These are phyloP conservation scores for Lachnellula cervina DNA, from an alignment of 2,329 filamentous ascomycete species.

Conservation along the genomic window DNA sequence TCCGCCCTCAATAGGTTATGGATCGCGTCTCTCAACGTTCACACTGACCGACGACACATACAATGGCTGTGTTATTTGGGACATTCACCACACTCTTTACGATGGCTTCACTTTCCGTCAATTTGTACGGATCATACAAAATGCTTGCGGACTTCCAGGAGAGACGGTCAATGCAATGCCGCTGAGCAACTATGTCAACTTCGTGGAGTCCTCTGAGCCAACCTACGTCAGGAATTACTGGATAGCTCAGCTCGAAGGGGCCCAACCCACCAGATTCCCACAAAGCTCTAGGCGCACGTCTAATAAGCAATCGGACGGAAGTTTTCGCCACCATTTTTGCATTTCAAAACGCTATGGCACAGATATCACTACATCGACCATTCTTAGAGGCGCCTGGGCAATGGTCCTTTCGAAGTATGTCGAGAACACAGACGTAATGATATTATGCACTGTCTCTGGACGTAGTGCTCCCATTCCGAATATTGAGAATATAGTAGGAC, in stretches of 20 bases:
- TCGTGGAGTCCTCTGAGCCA: no score
- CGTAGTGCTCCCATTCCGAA: conserved; percentile 34
- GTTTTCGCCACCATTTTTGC: conserved; percentile 43
- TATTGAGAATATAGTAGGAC: conserved; percentile 39
- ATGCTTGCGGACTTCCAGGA: conserved; percentile 17
- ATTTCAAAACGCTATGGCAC: conserved; percentile 41
- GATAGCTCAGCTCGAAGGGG: no score
- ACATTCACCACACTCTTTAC: conserved; percentile 51
- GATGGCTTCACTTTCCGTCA: conserved; percentile 55
- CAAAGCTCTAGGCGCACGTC: conserved; percentile 40
- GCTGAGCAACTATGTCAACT: conserved; percentile 42
- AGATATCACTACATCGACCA: conserved; percentile 24
- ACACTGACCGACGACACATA: conserved; percentile 6
- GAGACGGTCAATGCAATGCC: conserved; percentile 19
- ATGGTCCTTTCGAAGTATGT: conserved; percentile 35
- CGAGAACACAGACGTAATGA: conserved; percentile 35
- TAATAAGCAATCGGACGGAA: conserved; percentile 41
- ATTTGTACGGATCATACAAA: conserved; percentile 24
- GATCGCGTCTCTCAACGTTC: conserved; percentile 8
- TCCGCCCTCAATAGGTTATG: conserved; percentile 21
- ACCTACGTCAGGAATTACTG: no score
- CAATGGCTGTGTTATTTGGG: conserved; percentile 41
- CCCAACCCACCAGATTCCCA: conserved; percentile 45
- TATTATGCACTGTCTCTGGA: conserved; percentile 39
- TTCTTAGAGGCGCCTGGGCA: conserved; percentile 33